Evolutionary conservation across 352 stramenopile genomes (phyloP).

Genomic region (Phytophthora vignae): DNA sequence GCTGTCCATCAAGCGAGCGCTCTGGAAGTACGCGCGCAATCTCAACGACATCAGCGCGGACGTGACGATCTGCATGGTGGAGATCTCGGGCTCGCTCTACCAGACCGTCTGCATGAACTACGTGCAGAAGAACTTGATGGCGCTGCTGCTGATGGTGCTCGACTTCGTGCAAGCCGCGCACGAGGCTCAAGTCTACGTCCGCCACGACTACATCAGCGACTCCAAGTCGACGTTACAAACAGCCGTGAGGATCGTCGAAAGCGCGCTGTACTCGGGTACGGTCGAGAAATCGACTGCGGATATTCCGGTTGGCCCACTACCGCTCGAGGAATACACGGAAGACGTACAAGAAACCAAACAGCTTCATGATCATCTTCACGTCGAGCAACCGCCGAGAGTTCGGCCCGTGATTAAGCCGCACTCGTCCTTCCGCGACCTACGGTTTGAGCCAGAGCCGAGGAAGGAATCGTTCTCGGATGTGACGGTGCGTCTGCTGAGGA

Average conservation of each 20-base stretch:
- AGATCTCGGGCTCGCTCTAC: conserved; percentile 41
- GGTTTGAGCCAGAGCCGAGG: neutral
- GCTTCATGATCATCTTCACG: neutral
- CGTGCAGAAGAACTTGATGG: conserved; percentile 21
- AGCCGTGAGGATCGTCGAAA: neutral
- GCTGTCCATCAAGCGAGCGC: conserved; percentile 25
- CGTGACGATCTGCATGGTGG: conserved; percentile 36
- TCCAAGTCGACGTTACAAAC: conserved; percentile 1
- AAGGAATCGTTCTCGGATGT: conserved; percentile 1
- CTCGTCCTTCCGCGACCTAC: neutral
- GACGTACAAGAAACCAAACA: neutral
- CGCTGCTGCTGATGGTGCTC: conserved; percentile 15
- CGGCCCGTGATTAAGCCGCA: neutral
- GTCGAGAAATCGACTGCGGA: neutral
- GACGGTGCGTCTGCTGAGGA: neutral
- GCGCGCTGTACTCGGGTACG: neutral
- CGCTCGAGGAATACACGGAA: neutral
- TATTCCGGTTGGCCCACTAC: neutral
- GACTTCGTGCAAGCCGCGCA: conserved; percentile 19
- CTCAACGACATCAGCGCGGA: conserved; percentile 35
- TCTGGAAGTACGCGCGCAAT: conserved; percentile 28
- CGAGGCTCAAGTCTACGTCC: conserved; percentile 16
- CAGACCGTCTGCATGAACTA: conserved; percentile 39
- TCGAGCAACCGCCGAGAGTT: neutral
- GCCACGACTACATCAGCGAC: conserved; percentile 15